Percentiles rank a stretch among this genome's conserved stretches.
phyloP scores from a whole-genome alignment of 805 yeast genomes.

The Yarrowia sp. region DNA sequence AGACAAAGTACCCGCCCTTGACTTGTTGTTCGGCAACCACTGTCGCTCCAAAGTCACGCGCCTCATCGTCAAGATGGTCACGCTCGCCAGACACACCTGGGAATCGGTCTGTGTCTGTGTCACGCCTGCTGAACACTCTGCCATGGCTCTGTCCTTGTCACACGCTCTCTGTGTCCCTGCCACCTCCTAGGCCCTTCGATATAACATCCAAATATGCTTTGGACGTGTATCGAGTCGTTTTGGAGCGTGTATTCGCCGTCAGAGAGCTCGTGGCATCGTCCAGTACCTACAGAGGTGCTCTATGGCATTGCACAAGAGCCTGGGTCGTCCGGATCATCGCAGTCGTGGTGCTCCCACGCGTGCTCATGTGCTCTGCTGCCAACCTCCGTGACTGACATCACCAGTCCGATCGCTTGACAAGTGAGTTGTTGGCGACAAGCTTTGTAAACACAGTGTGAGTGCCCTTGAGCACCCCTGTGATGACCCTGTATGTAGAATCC shows the following conservation, averaged over 20 bases:
- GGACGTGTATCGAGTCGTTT: background rate
- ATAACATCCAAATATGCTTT: conserved; percentile 15
- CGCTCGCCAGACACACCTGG: background rate
- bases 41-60: conserved; percentile 4
- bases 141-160: background rate
- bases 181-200: background rate
- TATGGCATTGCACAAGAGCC: background rate
- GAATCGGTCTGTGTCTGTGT: background rate
- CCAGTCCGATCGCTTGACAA: background rate
- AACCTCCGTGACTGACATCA: conserved; percentile 1
- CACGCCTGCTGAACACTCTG: background rate
- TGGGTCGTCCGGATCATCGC: background rate
- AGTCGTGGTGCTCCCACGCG: background rate
- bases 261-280: background rate
- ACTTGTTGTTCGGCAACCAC: background rate
- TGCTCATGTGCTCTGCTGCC: background rate
- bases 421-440: background rate
- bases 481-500: background rate
- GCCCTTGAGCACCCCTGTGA: background rate
- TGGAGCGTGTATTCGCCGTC: background rate
- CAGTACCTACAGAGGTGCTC: background rate
- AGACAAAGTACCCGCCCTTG: conserved; percentile 12
- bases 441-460: background rate
- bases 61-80: background rate
- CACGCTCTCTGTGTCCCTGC: background rate